phyloP scores from a whole-genome alignment of 257 asterid genomes.

The Eucommia ulmoides region DNA sequence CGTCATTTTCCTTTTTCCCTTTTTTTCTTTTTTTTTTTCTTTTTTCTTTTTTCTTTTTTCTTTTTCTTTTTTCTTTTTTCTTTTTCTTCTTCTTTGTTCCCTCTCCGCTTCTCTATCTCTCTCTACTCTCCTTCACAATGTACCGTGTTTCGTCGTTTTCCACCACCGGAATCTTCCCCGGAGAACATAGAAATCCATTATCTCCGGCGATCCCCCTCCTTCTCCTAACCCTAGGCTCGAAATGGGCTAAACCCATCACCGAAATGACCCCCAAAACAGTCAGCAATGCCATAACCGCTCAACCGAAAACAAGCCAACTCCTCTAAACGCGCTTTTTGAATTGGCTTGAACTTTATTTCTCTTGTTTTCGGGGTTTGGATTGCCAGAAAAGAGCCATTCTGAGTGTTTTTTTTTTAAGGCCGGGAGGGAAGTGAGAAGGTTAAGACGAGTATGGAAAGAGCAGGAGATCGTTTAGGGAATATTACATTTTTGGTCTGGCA shows the following conservation, averaged over 20 bases:
- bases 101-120: no score
- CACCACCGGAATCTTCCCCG: conserved; percentile 51
- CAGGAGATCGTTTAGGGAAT: conserved; percentile 92
- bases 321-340: conserved; percentile 21
- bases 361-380: conserved; percentile 8
- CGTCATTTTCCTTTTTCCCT: no score
- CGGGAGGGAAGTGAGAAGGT: conserved; percentile 33
- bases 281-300: conserved; percentile 52
- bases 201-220: conserved; percentile 26
- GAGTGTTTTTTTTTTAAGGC: conserved; percentile 30
- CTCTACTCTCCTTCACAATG: conserved; percentile 82
- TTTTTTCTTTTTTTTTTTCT: no score
- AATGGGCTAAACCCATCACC: conserved; percentile 65
- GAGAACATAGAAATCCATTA: conserved; percentile 36
- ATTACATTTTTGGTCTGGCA: no score
- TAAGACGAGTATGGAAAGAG: conserved; percentile 76
- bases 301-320: conserved; percentile 28
- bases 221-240: conserved; percentile 54
- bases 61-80: no score
- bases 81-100: no score
- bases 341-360: conserved; percentile 14
- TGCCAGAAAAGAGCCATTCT: conserved; percentile 26
- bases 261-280: conserved; percentile 57
- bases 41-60: no score
- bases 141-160: conserved; percentile 76